These are phyloP conservation scores for Xylariales sp. DNA, from an alignment of 2,329 filamentous ascomycete genomes.

Conservation along the genomic window DNA sequence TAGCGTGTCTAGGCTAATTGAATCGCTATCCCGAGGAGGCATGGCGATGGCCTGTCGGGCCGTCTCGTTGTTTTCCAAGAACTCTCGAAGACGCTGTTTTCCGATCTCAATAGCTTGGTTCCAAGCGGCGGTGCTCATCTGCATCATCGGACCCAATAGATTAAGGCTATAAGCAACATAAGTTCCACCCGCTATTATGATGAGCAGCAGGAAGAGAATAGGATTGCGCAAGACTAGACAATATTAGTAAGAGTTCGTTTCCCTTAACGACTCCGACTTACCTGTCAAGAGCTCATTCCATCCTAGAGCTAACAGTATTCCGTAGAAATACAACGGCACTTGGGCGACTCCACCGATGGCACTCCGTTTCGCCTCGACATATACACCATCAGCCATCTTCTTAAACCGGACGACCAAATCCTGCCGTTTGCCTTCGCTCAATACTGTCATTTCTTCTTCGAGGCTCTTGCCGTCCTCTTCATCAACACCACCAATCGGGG, in stretches of 20 bases:
- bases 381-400: conserved; percentile 97
- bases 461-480: conserved; percentile 94
- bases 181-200: conserved; percentile 78
- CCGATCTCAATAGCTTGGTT: conserved; percentile 89
- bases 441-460: conserved; percentile 96
- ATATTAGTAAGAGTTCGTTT: conserved; percentile 35
- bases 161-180: conserved; percentile 96
- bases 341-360: conserved; percentile 96
- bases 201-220: conserved; percentile 88
- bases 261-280: conserved; percentile 60
- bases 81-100: conserved; percentile 90
- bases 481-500: conserved; percentile 91
- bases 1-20: conserved; percentile 69
- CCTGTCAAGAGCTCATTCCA: conserved; percentile 98
- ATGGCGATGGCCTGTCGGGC: conserved; percentile 86
- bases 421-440: conserved; percentile 88
- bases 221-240: conserved; percentile 88
- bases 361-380: conserved; percentile 96
- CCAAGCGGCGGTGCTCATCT: conserved; percentile 91
- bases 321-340: conserved; percentile 95
- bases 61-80: conserved; percentile 87
- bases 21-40: conserved; percentile 63
- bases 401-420: conserved; percentile 96
- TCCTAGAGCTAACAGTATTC: conserved; percentile 86
- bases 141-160: conserved; percentile 93